Evolutionary conservation across 2,329 filamentous ascomycete genomes (phyloP).

Genomic region (Calonectria hawksworthii): DNA sequence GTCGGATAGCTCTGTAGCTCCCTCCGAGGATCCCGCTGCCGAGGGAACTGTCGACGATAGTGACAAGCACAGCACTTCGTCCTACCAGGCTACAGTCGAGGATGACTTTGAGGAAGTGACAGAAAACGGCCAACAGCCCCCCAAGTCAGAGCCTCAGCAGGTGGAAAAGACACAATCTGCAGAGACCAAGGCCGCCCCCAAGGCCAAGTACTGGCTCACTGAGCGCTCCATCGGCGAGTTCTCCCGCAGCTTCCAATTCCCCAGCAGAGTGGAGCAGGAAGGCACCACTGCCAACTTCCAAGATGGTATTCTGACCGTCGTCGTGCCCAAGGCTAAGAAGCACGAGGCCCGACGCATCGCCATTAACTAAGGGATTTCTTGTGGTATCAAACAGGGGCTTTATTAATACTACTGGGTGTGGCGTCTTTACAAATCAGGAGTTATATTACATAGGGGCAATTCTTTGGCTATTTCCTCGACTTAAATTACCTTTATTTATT

Average conservation of each 20-base stretch:
- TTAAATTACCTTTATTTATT: no score
- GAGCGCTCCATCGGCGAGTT: conserved; percentile 78
- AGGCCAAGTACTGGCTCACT: conserved; percentile 77
- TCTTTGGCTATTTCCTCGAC: no score
- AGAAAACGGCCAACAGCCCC: conserved; percentile 47
- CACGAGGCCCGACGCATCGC: conserved; percentile 67
- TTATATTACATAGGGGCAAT: no score
- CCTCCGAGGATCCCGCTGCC: conserved; percentile 72
- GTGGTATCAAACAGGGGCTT: no score
- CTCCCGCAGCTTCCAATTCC: conserved; percentile 77
- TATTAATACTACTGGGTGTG: no score
- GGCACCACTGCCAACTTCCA: conserved; percentile 72
- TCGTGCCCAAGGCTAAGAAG: conserved; percentile 77
- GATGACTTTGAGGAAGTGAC: conserved; percentile 63
- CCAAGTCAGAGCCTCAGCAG: not conserved
- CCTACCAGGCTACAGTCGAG: conserved; percentile 75
- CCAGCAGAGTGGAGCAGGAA: conserved; percentile 72
- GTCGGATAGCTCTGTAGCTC: conserved; percentile 59
- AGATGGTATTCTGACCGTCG: conserved; percentile 75
- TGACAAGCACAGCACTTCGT: conserved; percentile 41
- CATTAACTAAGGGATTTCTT: conserved; percentile 58
- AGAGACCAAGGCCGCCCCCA: conserved; percentile 49
- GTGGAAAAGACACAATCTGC: not conserved
- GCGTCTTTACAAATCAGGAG: no score
- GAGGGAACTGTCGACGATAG: conserved; percentile 59